phyloP scores from a whole-genome alignment of 768 basidiomycete species.

The Mycena amicta region DNA sequence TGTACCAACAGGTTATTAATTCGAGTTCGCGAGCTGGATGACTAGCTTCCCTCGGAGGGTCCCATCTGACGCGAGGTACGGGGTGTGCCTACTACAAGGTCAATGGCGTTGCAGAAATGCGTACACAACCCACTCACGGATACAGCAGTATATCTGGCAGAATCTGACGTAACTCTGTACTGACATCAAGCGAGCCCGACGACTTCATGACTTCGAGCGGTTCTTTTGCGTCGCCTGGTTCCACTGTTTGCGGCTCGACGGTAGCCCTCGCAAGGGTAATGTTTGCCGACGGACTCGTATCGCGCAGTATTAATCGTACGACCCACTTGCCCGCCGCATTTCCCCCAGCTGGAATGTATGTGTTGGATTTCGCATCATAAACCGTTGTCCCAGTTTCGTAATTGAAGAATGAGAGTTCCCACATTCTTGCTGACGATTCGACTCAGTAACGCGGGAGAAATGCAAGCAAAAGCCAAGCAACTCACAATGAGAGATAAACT shows the following conservation, averaged over 20 bases:
- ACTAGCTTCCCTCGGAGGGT: slow-evolving; percentile 14
- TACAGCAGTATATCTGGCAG: slow-evolving; percentile 20
- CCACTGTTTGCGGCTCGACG: not conserved
- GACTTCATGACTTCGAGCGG: slow-evolving; percentile 4
- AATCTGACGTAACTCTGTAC: not conserved
- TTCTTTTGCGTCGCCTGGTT: not conserved
- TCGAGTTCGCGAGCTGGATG: no score
- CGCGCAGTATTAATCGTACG: slow-evolving; percentile 7
- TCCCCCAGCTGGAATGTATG: no score
- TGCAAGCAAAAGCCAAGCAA: not conserved
- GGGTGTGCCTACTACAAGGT: no score
- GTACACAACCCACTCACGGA: slow-evolving; percentile 7
- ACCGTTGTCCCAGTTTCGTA: not conserved
- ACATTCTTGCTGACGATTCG: slow-evolving; percentile 48
- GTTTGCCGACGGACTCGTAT: slow-evolving; percentile 6
- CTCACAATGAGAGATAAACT: slow-evolving; percentile 53
- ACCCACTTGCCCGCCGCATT: slow-evolving; percentile 16
- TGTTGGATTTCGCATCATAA: no score
- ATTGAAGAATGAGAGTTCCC: slow-evolving; percentile 35
- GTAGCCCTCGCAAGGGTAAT: not conserved
- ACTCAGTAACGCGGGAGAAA: not conserved
- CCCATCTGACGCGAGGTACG: slow-evolving; percentile 20
- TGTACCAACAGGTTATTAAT: no score
- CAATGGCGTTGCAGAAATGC: not conserved
- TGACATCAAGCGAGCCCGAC: slow-evolving; percentile 5